Base-by-base conservation (phyloP, 169 alveolate species). In the Theileria annulata region DNA sequence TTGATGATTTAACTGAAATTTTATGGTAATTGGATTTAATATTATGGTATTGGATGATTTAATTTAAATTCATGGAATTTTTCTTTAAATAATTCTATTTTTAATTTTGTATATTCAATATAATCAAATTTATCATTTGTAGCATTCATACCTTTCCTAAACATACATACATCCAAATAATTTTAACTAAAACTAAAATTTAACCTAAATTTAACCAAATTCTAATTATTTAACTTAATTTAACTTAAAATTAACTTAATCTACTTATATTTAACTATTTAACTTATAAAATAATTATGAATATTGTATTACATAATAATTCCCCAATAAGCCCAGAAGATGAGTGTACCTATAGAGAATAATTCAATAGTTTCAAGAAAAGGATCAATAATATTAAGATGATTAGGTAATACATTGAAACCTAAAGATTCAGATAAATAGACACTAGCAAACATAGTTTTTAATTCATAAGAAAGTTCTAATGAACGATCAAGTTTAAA, bases 311-410 rank as follows among this genome's bases (percentile, higher is more conserved):
- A 79, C 90, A 66, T 79, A 42, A 70, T 0, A 2, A 70, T 49
- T 21, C 93, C 86, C 95, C 95, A 91, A 19, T 86, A 77, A 48
- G 91, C 92, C 95, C 95, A 91, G 49, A 88, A 69, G 35, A 91
- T 66, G 51, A 84, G 91, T 12, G 88, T 77, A 17, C 92, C 91
- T 62, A 91, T 51, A 13, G 95, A 81, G 49, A 83, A 89, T 19
- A 87, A 73, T 70, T 91, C 94, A 3, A 91, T 62, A 13, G 89
- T 71, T 12, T 83, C 82, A 64, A 87, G 64, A 73, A 91, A 54
- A 15, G 71, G 77, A 4, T 88, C 86, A 19, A 87, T 78, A 13
- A 91, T 51, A 33, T 90, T 63, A 68, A 71, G 66, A 42, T 72
- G 75, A 3, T 82, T 68, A 8, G 77, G 27, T 35, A 70, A 13